Evolutionary conservation across 1,139 yeast genomes (phyloP).

Genomic region (Pichia sp.): DNA sequence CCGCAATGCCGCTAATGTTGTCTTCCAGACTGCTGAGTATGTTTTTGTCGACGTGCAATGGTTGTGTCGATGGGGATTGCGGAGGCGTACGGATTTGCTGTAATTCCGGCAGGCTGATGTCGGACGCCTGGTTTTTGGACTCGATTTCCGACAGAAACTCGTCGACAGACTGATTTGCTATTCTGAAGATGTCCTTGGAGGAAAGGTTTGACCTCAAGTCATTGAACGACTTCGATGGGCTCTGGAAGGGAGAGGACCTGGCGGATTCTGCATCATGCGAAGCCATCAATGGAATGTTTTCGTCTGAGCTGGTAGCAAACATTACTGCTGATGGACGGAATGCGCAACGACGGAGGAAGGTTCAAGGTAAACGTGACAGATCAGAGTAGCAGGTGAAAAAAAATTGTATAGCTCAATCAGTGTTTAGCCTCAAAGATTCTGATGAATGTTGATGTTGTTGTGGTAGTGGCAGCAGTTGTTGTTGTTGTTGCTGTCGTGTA

Average conservation of each 20-base stretch:
- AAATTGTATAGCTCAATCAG: background rate
- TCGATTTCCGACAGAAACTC: constrained; percentile 27
- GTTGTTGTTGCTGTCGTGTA: background rate
- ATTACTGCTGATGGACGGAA: background rate
- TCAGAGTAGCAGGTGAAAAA: background rate
- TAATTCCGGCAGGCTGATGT: constrained; percentile 11
- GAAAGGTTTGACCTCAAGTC: constrained; percentile 13
- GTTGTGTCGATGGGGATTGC: constrained; percentile 24
- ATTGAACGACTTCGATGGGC: constrained; percentile 3
- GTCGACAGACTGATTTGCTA: constrained; percentile 32
- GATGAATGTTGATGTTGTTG: background rate
- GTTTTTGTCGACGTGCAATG: constrained; percentile 17
- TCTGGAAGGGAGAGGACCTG: constrained; percentile 3
- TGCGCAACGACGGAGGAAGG: background rate
- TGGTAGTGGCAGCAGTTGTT: background rate
- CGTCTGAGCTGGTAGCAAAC: background rate
- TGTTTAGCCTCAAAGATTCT: background rate
- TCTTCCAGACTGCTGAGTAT: background rate
- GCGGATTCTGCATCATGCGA: background rate
- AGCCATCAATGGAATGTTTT: constrained; percentile 2
- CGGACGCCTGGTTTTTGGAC: constrained; percentile 13
- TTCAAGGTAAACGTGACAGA: background rate
- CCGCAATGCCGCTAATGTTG: background rate
- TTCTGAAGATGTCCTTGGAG: constrained; percentile 22
- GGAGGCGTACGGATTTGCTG: constrained; percentile 2